These are phyloP conservation scores for Ceratocystis cubensis DNA, from an alignment of 2,329 filamentous ascomycete genomes.

Conservation along the genomic window DNA sequence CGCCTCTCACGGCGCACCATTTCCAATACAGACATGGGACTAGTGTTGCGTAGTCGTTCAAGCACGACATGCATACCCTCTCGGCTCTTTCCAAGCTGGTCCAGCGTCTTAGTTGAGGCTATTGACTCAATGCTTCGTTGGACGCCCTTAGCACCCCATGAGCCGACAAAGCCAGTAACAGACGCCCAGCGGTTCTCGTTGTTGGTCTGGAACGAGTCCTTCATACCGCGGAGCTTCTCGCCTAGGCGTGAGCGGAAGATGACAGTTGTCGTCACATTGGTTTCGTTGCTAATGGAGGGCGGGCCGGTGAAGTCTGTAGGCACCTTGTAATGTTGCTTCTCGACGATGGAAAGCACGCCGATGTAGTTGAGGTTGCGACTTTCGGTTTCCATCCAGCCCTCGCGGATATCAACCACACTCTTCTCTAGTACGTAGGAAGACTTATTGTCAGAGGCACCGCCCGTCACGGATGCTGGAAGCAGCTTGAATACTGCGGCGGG, in stretches of 20 bases:
- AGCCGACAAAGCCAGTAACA: slow-evolving; percentile 34
- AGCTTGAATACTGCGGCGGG: slow-evolving; percentile 64
- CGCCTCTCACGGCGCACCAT: slow-evolving; percentile 36
- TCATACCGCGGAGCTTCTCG: slow-evolving; percentile 48
- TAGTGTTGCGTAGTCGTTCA: slow-evolving; percentile 50
- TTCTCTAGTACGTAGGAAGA: slow-evolving; percentile 72
- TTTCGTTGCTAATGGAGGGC: slow-evolving; percentile 29
- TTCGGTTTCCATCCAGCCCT: slow-evolving; percentile 75
- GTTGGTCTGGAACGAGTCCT: slow-evolving; percentile 33
- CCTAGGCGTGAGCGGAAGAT: slow-evolving; percentile 61
- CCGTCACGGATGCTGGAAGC: slow-evolving; percentile 56
- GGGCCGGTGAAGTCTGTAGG: slow-evolving; percentile 25
- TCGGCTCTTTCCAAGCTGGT: slow-evolving; percentile 66
- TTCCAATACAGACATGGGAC: slow-evolving; percentile 46
- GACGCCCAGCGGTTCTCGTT: slow-evolving; percentile 39
- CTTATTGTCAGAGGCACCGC: slow-evolving; percentile 51
- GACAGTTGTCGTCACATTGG: slow-evolving; percentile 61
- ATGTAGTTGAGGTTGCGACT: slow-evolving; percentile 73
- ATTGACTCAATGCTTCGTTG: slow-evolving; percentile 70
- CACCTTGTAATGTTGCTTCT: slow-evolving; percentile 53
- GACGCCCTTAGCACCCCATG: slow-evolving; percentile 57
- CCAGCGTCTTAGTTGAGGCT: slow-evolving; percentile 62
- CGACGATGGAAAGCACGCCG: slow-evolving; percentile 64
- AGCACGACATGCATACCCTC: slow-evolving; percentile 76
- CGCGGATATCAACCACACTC: slow-evolving; percentile 62